Evolutionary conservation across 108 stramenopile species (phyloP).

Genomic region (Pseudonitzschia pungens): DNA sequence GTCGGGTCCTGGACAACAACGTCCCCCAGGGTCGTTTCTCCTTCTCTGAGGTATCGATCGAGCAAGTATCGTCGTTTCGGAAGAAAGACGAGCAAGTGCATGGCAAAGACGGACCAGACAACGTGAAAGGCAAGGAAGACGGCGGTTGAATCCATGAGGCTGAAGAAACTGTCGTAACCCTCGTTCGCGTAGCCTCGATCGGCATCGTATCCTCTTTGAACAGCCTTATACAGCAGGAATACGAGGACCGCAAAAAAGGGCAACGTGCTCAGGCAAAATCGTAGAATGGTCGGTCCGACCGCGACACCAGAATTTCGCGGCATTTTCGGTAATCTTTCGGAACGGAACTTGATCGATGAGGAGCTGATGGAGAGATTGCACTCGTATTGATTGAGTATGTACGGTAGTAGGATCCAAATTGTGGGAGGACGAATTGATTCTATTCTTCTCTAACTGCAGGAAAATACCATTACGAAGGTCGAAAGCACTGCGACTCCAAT

Average conservation of each 20-base stretch:
- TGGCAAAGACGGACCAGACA: slow-evolving; percentile 38
- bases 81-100: slow-evolving; percentile 60
- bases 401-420: no score
- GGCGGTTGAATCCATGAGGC: slow-evolving; percentile 57
- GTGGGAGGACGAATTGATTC: no score
- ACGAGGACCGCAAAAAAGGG: slow-evolving; percentile 58
- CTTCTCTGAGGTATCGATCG: slow-evolving; percentile 52
- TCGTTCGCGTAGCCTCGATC: background rate
- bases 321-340: background rate
- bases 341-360: background rate
- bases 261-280: slow-evolving; percentile 54
- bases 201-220: slow-evolving; percentile 35
- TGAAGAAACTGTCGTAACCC: slow-evolving; percentile 20
- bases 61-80: slow-evolving; percentile 54
- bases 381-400: no score
- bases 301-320: background rate
- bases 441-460: no score
- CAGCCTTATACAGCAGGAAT: slow-evolving; percentile 61
- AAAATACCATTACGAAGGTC: no score
- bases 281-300: slow-evolving; percentile 28
- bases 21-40: slow-evolving; percentile 34
- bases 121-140: slow-evolving; percentile 49
- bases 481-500: no score
- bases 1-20: slow-evolving; percentile 32
- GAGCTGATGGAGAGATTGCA: background rate